Conservation (phyloP, 2,329 filamentous ascomycete genomes). For the Ploettnerulaceae sp. region DNA sequence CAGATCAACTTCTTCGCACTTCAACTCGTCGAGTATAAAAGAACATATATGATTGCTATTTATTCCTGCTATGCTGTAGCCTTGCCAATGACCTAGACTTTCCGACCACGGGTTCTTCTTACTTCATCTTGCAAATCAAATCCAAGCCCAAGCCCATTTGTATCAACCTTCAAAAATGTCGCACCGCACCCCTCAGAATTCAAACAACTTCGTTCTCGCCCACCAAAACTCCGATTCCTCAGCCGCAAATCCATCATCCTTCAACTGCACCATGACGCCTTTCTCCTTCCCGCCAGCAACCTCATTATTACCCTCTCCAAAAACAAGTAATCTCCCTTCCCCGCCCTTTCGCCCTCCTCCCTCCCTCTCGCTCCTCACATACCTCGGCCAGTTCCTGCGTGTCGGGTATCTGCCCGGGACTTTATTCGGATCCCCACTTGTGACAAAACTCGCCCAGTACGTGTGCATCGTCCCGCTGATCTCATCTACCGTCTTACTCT, state of each 20-base stretch:
- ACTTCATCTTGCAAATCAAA: too few relatives aligned
- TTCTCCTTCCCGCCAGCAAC: conserved; percentile 33
- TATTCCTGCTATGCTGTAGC: too few relatives aligned
- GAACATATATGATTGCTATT: too few relatives aligned
- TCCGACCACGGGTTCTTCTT: too few relatives aligned
- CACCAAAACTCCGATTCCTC: conserved; percentile 58
- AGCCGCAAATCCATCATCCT: conserved; percentile 41
- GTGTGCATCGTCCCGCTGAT: conserved; percentile 31
- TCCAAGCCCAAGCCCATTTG: too few relatives aligned
- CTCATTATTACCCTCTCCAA: conserved; percentile 58
- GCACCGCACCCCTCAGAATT: conserved; percentile 30
- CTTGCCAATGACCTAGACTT: too few relatives aligned
- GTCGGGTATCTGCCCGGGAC: conserved; percentile 19
- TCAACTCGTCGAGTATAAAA: too few relatives aligned
- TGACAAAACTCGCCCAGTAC: conserved; percentile 33
- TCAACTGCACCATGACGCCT: conserved; percentile 42
- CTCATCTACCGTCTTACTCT: conserved; percentile 12
- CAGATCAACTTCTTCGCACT: too few relatives aligned
- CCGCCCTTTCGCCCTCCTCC: conserved; percentile 12
- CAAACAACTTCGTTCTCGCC: conserved; percentile 45
- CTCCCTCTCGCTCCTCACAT: conserved; percentile 11
- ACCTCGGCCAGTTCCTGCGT: conserved; percentile 24
- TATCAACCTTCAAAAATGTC: too few relatives aligned
- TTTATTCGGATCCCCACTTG: conserved; percentile 31
- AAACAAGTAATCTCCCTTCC: conserved; percentile 42